Evolutionary conservation across 768 basidiomycete species (phyloP).

Genomic region (Trametes meyenii): DNA sequence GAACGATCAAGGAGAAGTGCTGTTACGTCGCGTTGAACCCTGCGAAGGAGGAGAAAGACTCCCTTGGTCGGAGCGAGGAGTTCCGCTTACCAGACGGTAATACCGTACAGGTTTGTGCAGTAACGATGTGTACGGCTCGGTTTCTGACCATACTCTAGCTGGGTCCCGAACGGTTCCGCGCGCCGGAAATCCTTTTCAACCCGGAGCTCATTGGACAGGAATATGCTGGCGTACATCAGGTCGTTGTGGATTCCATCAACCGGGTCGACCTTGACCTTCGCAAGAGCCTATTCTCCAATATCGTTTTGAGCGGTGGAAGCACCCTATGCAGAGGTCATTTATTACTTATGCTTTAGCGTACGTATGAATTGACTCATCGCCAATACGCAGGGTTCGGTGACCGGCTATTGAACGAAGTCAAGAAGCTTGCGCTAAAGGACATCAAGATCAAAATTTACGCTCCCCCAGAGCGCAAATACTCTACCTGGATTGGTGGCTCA

Average conservation of each 20-base stretch:
- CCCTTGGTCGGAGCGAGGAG: conserved; percentile 74
- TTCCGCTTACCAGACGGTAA: conserved; percentile 96
- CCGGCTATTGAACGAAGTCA: conserved; percentile 93
- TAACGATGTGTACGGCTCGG: background rate
- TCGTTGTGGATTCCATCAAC: conserved; percentile 97
- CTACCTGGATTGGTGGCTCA: conserved; percentile 96
- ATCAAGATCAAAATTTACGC: conserved; percentile 99
- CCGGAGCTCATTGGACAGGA: conserved; percentile 96
- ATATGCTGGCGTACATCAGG: conserved; percentile 96
- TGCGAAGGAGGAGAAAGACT: conserved; percentile 94
- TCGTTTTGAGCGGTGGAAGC: conserved; percentile 95
- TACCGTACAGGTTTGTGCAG: conserved; percentile 70
- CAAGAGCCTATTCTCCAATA: conserved; percentile 94
- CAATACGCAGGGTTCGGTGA: conserved; percentile 88
- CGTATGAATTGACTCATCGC: too few species aligned
- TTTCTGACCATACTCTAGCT: conserved; percentile 53
- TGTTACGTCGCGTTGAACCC: conserved; percentile 95
- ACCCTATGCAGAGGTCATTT: conserved; percentile 87
- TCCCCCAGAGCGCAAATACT: conserved; percentile 98
- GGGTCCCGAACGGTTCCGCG: conserved; percentile 92
- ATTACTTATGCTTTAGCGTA: too few species aligned
- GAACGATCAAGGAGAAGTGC: conserved; percentile 97
- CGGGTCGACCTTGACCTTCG: conserved; percentile 95
- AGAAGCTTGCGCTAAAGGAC: conserved; percentile 93
- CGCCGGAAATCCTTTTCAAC: conserved; percentile 97